These are phyloP conservation scores for Suhomyces kilbournensis DNA, from an alignment of 805 yeast genomes.

Conservation along the genomic window DNA sequence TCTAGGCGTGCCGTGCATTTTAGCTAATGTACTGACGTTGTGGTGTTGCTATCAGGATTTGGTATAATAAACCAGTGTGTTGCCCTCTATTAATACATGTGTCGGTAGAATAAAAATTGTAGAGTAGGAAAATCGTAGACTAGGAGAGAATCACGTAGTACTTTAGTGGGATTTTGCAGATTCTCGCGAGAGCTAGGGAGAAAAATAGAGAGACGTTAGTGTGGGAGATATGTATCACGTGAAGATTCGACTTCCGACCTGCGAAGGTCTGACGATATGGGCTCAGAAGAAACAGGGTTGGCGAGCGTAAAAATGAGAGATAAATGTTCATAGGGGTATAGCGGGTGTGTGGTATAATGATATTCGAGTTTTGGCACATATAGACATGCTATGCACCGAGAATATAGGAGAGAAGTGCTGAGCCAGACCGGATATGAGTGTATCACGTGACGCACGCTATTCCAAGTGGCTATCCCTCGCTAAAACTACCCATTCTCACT, in stretches of 20 bases:
- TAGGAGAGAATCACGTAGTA: no score
- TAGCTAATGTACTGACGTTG: constrained; percentile 47
- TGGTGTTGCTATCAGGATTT: constrained; percentile 62
- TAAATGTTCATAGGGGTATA: not conserved
- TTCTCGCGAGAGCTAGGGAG: no score
- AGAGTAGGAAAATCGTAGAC: no score
- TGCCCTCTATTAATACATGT: constrained; percentile 7
- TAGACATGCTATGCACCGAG: not conserved
- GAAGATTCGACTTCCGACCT: not conserved
- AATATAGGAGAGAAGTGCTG: not conserved
- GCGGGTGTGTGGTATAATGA: not conserved
- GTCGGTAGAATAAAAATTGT: constrained; percentile 8
- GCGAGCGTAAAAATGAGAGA: not conserved
- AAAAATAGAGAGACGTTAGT: not conserved
- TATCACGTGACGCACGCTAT: not conserved
- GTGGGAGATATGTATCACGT: not conserved
- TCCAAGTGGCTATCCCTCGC: no score
- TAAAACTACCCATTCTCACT: no score
- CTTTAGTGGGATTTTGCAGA: no score
- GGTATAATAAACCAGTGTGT: constrained; percentile 21
- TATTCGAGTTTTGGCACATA: not conserved
- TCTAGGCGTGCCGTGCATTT: constrained; percentile 62
- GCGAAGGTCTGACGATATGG: not conserved
- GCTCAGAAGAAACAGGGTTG: not conserved
- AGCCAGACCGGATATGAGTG: not conserved